phyloP scores from a whole-genome alignment of 768 basidiomycete species.

The Xerocomus brunneocitrinus region DNA sequence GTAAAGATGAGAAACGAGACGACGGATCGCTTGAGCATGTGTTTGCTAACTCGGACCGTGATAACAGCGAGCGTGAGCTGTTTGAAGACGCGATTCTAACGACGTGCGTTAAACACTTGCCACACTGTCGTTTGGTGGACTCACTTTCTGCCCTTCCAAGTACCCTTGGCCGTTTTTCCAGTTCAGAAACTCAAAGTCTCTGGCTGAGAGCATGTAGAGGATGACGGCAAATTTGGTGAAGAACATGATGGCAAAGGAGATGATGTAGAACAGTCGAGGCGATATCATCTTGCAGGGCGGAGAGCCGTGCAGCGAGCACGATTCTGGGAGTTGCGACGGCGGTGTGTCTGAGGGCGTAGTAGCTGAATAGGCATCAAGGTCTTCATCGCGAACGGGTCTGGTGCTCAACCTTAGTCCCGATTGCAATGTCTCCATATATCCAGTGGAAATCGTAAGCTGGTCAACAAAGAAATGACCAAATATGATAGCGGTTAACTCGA shows the following conservation, averaged over 20 bases:
- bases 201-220: slow-evolving; percentile 18
- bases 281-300: slow-evolving; percentile 13
- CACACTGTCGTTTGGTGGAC: not conserved
- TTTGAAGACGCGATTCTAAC: slow-evolving; percentile 19
- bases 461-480: not conserved
- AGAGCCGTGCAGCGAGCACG: not conserved
- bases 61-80: slow-evolving; percentile 24
- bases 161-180: slow-evolving; percentile 19
- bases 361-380: not conserved
- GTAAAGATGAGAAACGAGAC: slow-evolving; percentile 28
- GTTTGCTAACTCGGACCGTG: slow-evolving; percentile 27
- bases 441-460: not conserved
- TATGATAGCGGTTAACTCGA: not conserved
- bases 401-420: slow-evolving; percentile 8
- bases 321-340: not conserved
- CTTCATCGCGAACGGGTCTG: slow-evolving; percentile 3
- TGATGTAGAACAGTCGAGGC: slow-evolving; percentile 9
- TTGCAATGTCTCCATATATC: not conserved
- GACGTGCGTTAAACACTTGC: not conserved
- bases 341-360: not conserved
- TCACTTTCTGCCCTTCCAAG: slow-evolving; percentile 17
- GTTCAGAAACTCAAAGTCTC: slow-evolving; percentile 14
- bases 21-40: slow-evolving; percentile 29
- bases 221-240: slow-evolving; percentile 18
- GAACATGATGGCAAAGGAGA: slow-evolving; percentile 16